Percentiles rank a stretch among this genome's conserved stretches.
Conservation (phyloP, 2,329 filamentous ascomycete genomes). For the Pochonia chlamydosporia region DNA sequence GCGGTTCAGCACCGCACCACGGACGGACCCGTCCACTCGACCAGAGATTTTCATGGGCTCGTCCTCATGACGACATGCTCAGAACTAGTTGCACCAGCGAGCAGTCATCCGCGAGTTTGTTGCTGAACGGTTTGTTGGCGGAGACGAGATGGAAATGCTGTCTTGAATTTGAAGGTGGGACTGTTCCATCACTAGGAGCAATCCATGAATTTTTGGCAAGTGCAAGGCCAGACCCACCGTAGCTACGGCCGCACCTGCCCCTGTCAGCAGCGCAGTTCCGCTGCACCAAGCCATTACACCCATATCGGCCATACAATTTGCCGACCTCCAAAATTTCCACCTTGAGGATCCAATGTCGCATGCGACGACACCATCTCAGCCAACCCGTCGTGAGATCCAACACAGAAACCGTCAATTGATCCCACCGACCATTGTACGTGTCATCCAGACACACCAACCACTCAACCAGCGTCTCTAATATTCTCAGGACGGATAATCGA, state of each 20-base stretch:
- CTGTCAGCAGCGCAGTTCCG: not conserved
- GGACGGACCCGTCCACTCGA: conserved; percentile 56
- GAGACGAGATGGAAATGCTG: not conserved
- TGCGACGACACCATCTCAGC: conserved; percentile 3
- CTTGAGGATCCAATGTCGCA: not conserved
- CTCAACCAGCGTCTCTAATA: too few relatives aligned
- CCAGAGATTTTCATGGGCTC: conserved; percentile 55
- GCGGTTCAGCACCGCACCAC: conserved; percentile 47
- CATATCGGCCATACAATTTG: conserved; percentile 17
- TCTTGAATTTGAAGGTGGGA: not conserved
- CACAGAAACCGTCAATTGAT: conserved; percentile 3
- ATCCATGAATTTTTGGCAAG: not conserved
- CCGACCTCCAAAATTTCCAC: conserved; percentile 15
- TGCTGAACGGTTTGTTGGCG: not conserved
- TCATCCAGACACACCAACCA: too few relatives aligned
- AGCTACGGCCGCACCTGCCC: not conserved
- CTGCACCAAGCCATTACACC: too few relatives aligned
- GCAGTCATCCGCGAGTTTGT: not conserved
- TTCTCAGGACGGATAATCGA: not conserved
- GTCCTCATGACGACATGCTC: conserved; percentile 38
- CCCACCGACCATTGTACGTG: not conserved
- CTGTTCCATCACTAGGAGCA: not conserved
- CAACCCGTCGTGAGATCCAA: not conserved
- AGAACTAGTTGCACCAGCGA: conserved; percentile 2
- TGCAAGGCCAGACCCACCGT: not conserved